phyloP scores from a whole-genome alignment of 371 early-diverging fungal species.

The Lichtheimia corymbifera region DNA sequence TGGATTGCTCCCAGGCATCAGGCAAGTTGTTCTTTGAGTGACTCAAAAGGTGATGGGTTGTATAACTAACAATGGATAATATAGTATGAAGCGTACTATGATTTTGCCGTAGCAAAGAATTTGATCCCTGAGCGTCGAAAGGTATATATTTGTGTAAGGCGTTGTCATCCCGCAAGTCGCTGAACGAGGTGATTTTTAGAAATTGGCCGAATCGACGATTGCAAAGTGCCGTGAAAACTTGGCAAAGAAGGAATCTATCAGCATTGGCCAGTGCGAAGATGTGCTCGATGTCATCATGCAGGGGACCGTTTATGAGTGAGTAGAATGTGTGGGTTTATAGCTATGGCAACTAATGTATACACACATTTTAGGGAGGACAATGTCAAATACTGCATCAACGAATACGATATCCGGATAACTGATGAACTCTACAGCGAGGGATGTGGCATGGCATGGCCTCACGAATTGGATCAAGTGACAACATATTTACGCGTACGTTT shows the following conservation, averaged over 20 bases:
- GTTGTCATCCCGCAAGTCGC: no score
- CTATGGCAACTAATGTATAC: no score
- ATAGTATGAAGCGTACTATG: slow-evolving; percentile 59
- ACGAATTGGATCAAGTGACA: slow-evolving; percentile 61
- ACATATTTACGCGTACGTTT: slow-evolving; percentile 60
- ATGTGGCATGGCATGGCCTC: slow-evolving; percentile 82
- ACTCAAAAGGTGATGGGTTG: neutral
- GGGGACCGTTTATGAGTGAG: slow-evolving; percentile 32
- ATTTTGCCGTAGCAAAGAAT: slow-evolving; percentile 43
- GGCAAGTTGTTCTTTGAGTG: slow-evolving; percentile 34
- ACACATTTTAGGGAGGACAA: slow-evolving; percentile 4
- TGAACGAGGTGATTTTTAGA: slow-evolving; percentile 2
- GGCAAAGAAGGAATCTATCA: slow-evolving; percentile 20
- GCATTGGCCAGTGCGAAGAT: slow-evolving; percentile 30
- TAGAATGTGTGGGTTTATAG: neutral
- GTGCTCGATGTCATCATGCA: slow-evolving; percentile 33
- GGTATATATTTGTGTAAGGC: slow-evolving; percentile 23
- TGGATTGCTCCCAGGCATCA: slow-evolving; percentile 85
- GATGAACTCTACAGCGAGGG: slow-evolving; percentile 47
- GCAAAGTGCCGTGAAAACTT: slow-evolving; percentile 25
- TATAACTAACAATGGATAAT: neutral
- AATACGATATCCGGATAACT: slow-evolving; percentile 76
- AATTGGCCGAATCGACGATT: slow-evolving; percentile 18
- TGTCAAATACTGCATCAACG: slow-evolving; percentile 65
- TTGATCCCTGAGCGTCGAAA: slow-evolving; percentile 35